phyloP scores from a whole-genome alignment of 2,329 filamentous ascomycete species.

The Lachnellula subtilissima region DNA sequence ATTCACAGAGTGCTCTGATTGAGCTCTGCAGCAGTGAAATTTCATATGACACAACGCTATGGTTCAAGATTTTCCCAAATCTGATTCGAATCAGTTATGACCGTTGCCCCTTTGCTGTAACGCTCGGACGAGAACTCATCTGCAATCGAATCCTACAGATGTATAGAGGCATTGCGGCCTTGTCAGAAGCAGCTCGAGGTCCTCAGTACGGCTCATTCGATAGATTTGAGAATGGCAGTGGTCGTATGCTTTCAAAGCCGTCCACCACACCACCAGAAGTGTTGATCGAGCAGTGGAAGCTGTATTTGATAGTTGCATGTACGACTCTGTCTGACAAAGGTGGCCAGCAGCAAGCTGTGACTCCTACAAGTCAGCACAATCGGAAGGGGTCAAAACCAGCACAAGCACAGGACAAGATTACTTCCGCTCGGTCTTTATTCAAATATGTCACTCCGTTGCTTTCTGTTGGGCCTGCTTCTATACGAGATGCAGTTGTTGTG shows the following conservation, averaged over 20 bases:
- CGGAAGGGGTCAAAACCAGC: constrained; percentile 74
- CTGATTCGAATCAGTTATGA: constrained; percentile 87
- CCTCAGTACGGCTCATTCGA: constrained; percentile 53
- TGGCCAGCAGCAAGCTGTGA: constrained; percentile 51
- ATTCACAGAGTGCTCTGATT: constrained; percentile 78
- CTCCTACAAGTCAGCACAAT: constrained; percentile 62
- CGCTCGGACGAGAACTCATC: constrained; percentile 83
- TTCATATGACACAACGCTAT: constrained; percentile 88
- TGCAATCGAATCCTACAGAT: constrained; percentile 91
- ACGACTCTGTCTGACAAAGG: constrained; percentile 87
- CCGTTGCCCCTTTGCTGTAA: constrained; percentile 85
- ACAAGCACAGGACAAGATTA: constrained; percentile 69
- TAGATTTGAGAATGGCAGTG: constrained; percentile 48
- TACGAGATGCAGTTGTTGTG: constrained; percentile 84
- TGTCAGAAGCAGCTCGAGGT: constrained; percentile 70
- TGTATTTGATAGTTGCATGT: constrained; percentile 95
- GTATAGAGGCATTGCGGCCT: constrained; percentile 74
- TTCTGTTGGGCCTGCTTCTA: constrained; percentile 70
- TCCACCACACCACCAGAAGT: constrained; percentile 76
- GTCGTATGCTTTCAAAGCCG: constrained; percentile 40
- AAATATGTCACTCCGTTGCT: constrained; percentile 86
- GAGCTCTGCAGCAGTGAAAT: constrained; percentile 94
- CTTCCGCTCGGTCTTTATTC: constrained; percentile 84
- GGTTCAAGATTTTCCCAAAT: constrained; percentile 98
- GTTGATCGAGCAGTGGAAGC: constrained; percentile 94